phyloP scores from a whole-genome alignment of 176 grass and related monocot species.

The Carex littledalei region DNA sequence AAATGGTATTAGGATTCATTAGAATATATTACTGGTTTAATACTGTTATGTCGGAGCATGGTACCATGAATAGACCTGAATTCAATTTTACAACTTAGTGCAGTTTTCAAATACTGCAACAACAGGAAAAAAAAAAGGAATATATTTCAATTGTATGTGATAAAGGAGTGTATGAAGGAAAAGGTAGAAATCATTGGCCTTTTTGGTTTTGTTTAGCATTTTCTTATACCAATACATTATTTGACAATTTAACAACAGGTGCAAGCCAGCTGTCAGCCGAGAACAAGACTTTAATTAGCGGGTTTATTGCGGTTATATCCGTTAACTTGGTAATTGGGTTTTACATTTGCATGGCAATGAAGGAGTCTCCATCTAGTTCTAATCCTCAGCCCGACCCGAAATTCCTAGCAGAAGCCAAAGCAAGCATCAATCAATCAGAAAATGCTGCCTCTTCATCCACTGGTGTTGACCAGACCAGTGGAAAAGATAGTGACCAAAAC shows the following conservation, averaged over 20 bases:
- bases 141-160: not conserved
- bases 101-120: not conserved
- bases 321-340: slow-evolving; percentile 73
- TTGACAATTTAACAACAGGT: slow-evolving; percentile 29
- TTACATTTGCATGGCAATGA: slow-evolving; percentile 88
- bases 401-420: slow-evolving; percentile 76
- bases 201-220: not conserved
- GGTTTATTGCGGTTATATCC: slow-evolving; percentile 84
- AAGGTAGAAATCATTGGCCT: not conserved
- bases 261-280: slow-evolving; percentile 54
- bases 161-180: too few relatives aligned
- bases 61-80: not conserved
- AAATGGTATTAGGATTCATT: not conserved
- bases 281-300: slow-evolving; percentile 55
- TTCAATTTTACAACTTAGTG: not conserved
- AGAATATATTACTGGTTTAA: not conserved
- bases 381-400: slow-evolving; percentile 78
- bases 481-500: slow-evolving; percentile 29
- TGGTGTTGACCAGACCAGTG: slow-evolving; percentile 27
- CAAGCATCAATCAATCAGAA: slow-evolving; percentile 56
- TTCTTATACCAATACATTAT: not conserved
- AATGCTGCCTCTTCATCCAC: slow-evolving; percentile 6
- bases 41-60: not conserved
- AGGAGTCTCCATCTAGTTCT: slow-evolving; percentile 40
- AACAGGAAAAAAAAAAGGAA: not conserved